Percentiles rank a stretch among this genome's conserved stretches.
phyloP scores from a whole-genome alignment of 2,329 filamentous ascomycete species.

The Neonectria punicea region DNA sequence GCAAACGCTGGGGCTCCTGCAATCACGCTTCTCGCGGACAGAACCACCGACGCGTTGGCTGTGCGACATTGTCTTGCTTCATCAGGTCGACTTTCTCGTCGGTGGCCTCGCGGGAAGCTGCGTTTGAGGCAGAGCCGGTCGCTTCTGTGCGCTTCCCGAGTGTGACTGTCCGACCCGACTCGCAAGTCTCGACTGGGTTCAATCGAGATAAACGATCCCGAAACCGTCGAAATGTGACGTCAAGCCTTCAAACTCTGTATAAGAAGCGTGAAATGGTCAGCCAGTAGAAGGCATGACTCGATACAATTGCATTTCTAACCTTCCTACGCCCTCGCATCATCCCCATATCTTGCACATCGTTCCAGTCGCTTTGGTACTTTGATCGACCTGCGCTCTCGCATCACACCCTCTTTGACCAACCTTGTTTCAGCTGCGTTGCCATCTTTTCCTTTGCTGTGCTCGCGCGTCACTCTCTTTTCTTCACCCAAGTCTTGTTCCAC shows the following conservation, averaged over 20 bases:
- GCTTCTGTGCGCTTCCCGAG: background rate
- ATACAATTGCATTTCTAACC: background rate
- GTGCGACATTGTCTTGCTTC: conserved; percentile 8
- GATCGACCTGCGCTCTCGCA: background rate
- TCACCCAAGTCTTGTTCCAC: background rate
- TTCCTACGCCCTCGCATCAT: background rate
- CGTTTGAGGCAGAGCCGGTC: background rate
- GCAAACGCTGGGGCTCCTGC: background rate
- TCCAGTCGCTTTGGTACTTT: background rate
- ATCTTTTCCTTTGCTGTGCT: background rate
- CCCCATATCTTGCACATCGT: background rate
- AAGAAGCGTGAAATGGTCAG: background rate
- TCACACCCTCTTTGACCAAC: background rate
- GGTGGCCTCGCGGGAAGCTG: conserved; percentile 6
- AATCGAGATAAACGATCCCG: background rate
- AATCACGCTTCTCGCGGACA: background rate
- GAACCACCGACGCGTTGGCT: background rate
- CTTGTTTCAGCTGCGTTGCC: background rate
- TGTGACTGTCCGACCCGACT: conserved; percentile 5
- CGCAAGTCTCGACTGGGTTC: background rate
- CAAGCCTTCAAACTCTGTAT: background rate
- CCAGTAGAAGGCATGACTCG: background rate
- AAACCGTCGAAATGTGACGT: conserved; percentile 15
- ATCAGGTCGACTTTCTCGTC: background rate
- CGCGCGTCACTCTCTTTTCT: background rate